Evolutionary conservation across 2,329 filamentous ascomycete species (phyloP).

Genomic region (Blumeriella jaapii): DNA sequence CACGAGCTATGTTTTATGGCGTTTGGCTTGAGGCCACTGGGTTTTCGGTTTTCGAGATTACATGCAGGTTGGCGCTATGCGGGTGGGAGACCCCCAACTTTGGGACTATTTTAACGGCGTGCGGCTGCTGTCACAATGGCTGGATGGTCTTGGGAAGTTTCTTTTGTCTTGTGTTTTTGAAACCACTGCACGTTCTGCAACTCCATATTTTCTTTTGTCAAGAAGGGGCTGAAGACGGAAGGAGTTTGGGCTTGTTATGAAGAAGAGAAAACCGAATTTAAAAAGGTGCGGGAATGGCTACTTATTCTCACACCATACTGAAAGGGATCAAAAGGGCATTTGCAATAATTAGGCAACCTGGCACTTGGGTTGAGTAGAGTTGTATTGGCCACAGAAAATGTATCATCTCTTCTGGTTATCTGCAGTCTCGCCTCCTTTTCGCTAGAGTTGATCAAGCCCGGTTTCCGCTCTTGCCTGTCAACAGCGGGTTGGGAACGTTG

Average conservation of each 20-base stretch:
- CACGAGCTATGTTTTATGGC: constrained; percentile 10
- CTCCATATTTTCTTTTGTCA: constrained; percentile 14
- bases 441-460: too few relatives aligned
- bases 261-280: not conserved
- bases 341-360: not conserved
- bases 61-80: not conserved
- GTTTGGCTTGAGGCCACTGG: constrained; percentile 8
- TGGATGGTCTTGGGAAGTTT: constrained; percentile 1
- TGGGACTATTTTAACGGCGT: too few relatives aligned
- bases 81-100: not conserved
- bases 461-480: too few relatives aligned
- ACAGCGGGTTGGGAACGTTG: too few relatives aligned
- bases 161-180: constrained; percentile 12
- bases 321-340: not conserved
- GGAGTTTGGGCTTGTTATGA: not conserved
- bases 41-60: constrained; percentile 2
- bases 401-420: not conserved
- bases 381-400: not conserved
- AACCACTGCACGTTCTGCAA: constrained; percentile 23
- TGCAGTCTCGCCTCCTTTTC: too few relatives aligned
- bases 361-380: not conserved
- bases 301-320: not conserved
- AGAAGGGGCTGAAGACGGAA: not conserved
- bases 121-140: not conserved
- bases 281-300: not conserved